These are phyloP conservation scores for Monosporascus sp. DNA, from an alignment of 2,329 filamentous ascomycete genomes.

Conservation along the genomic window DNA sequence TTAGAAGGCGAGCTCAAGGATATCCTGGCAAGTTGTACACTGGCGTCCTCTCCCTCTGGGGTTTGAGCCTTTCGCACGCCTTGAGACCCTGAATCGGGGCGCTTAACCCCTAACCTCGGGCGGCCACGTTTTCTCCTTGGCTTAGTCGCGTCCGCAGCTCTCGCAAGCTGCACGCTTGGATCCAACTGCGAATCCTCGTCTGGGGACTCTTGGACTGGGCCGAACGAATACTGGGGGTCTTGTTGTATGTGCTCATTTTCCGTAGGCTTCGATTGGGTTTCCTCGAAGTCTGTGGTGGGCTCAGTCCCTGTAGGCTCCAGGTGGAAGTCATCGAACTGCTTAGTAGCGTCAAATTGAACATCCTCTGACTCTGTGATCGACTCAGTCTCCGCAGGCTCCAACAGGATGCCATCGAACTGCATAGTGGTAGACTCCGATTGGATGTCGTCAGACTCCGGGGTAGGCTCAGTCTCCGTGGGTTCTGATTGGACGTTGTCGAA, in stretches of 20 bases:
- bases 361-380: no score
- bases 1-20: conserved; percentile 18
- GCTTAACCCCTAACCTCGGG: conserved; percentile 1
- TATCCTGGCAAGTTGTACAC: conserved; percentile 20
- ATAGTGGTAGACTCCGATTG: neutral
- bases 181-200: conserved; percentile 9
- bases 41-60: conserved; percentile 15
- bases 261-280: conserved; percentile 2
- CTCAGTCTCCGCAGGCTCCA: no score
- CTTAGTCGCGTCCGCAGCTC: conserved; percentile 16
- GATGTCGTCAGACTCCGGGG: neutral
- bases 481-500: no score
- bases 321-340: no score
- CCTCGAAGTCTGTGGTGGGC: neutral
- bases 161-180: conserved; percentile 21
- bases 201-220: conserved; percentile 9
- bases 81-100: conserved; percentile 6
- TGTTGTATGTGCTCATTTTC: conserved; percentile 2
- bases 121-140: conserved; percentile 8
- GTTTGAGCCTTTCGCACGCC: conserved; percentile 7
- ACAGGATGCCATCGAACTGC: no score
- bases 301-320: conserved; percentile 1
- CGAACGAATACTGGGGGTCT: neutral
- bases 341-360: no score
- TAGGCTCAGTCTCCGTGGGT: conserved; percentile 2